Evolutionary conservation across 345 rosid species (phyloP).

Genomic region (Camelina sativa): DNA sequence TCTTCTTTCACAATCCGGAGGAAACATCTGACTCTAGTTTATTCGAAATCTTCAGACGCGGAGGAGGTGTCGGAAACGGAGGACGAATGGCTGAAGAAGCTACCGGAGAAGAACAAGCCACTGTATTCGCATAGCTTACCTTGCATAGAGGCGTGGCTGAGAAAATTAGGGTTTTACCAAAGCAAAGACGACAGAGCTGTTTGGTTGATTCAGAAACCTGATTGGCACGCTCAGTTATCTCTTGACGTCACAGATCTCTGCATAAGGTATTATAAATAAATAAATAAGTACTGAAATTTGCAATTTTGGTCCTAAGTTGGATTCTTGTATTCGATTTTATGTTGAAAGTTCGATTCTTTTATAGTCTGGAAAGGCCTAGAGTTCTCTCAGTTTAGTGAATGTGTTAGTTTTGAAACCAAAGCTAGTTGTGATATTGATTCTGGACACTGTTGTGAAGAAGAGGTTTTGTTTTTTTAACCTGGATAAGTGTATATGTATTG

Average conservation of each 20-base stretch:
- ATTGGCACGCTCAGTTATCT: conserved; percentile 88
- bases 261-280: conserved; percentile 60
- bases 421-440: neutral
- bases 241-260: conserved; percentile 87
- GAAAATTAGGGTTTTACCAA: conserved; percentile 71
- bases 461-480: neutral
- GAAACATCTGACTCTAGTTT: conserved; percentile 39
- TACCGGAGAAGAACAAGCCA: conserved; percentile 83
- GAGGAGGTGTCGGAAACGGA: conserved; percentile 59
- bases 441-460: conserved; percentile 6
- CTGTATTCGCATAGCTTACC: conserved; percentile 92
- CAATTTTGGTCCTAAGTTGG: neutral
- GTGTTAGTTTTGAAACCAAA: conserved; percentile 4
- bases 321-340: neutral
- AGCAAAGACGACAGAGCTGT: conserved; percentile 76
- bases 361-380: neutral
- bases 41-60: conserved; percentile 64
- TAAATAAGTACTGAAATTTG: no score
- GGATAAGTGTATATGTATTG: conserved; percentile 12
- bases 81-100: conserved; percentile 82
- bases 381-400: neutral
- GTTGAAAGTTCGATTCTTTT: neutral
- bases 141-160: conserved; percentile 90
- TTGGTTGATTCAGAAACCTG: conserved; percentile 77
- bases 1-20: conserved; percentile 29